phyloP scores from a whole-genome alignment of 2,329 filamentous ascomycete species.

The Sordariomycetes sp. region DNA sequence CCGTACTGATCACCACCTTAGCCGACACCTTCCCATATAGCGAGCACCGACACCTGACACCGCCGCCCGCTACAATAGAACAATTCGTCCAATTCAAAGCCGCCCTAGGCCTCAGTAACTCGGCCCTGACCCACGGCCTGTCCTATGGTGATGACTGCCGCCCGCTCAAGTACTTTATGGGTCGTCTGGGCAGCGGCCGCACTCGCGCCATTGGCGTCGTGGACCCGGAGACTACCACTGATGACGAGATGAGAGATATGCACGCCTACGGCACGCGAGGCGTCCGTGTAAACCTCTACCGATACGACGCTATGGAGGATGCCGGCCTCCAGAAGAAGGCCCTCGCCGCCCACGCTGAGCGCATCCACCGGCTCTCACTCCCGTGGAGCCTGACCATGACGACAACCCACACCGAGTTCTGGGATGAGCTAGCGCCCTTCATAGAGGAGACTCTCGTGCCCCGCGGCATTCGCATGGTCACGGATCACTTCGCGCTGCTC shows the following conservation, averaged over 20 bases:
- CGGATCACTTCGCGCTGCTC: neutral
- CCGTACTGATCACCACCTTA: neutral
- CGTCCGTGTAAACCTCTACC: neutral
- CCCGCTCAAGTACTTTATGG: neutral
- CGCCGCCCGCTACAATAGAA: neutral
- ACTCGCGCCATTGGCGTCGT: neutral
- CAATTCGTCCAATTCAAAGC: neutral
- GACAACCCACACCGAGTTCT: neutral
- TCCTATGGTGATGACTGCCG: neutral
- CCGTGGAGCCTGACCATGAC: neutral
- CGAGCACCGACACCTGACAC: neutral
- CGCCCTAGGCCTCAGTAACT: neutral
- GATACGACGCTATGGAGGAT: neutral
- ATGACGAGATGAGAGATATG: neutral
- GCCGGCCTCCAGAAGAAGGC: neutral
- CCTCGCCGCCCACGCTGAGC: neutral
- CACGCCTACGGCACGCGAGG: neutral
- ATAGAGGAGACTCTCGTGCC: neutral
- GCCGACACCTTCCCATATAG: neutral
- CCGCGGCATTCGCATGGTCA: neutral
- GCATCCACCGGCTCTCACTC: neutral
- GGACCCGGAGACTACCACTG: neutral
- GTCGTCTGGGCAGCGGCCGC: neutral
- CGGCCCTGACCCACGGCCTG: neutral
- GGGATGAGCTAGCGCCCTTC: neutral